phyloP scores from a whole-genome alignment of 2,329 filamentous ascomycete species.

The Diaporthe humulicola region DNA sequence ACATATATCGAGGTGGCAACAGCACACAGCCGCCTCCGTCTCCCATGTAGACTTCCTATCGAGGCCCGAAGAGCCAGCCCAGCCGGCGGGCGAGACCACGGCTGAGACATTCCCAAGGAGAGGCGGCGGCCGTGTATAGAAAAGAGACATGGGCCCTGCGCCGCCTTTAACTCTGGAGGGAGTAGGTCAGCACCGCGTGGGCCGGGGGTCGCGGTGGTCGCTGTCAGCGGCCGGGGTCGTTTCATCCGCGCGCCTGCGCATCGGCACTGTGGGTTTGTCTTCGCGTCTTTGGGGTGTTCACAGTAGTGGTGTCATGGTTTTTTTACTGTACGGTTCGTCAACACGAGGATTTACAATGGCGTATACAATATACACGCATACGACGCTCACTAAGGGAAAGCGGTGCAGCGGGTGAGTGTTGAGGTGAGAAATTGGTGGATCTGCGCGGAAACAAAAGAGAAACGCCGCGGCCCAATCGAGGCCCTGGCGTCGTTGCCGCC shows the following conservation, averaged over 20 bases:
- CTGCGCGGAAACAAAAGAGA: constrained; percentile 24
- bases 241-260: constrained; percentile 13
- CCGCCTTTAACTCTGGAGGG: background rate
- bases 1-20: background rate
- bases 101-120: constrained; percentile 10
- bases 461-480: constrained; percentile 27
- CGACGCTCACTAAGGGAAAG: background rate
- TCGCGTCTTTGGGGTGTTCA: background rate
- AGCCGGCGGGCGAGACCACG: background rate
- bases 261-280: constrained; percentile 7
- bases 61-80: constrained; percentile 9
- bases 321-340: background rate
- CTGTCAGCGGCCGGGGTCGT: constrained; percentile 10
- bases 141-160: background rate
- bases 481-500: constrained; percentile 18
- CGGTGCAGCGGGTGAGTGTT: background rate
- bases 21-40: constrained; percentile 14
- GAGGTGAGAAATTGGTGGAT: constrained; percentile 30
- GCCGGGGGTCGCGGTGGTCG: background rate
- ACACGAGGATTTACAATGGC: background rate
- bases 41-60: background rate
- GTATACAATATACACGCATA: background rate
- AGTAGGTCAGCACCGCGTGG: background rate
- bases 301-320: background rate
- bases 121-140: constrained; percentile 5